A percentile compares a stretch with the other conserved stretches of the same genome.
Conservation (phyloP, 768 basidiomycete species). For the Tephrocybe sp. region DNA sequence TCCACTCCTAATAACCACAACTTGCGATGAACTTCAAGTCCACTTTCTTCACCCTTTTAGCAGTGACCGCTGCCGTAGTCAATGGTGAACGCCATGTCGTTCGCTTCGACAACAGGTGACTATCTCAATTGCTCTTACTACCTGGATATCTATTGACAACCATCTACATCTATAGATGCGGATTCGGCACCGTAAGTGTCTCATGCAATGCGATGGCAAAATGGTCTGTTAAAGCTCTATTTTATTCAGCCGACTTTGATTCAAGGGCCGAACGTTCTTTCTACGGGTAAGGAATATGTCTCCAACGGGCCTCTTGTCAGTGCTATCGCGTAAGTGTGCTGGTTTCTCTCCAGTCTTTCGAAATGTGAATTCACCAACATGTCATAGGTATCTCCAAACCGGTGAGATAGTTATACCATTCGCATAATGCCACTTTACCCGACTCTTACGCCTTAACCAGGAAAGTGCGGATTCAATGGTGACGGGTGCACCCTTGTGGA, state of each 20-base stretch:
- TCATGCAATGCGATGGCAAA: neutral
- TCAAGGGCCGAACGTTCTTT: conserved; percentile 28
- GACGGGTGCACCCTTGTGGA: conserved; percentile 39
- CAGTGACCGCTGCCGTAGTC: conserved; percentile 16
- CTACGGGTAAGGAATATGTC: conserved; percentile 28
- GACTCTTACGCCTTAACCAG: conserved; percentile 12
- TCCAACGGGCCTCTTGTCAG: conserved; percentile 25
- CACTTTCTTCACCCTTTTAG: conserved; percentile 17
- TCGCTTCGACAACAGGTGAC: conserved; percentile 33
- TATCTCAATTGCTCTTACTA: neutral
- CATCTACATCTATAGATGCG: conserved; percentile 22
- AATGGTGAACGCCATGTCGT: conserved; percentile 35
- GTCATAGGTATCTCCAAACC: conserved; percentile 29
- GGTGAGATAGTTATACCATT: conserved; percentile 10
- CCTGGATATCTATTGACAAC: neutral
- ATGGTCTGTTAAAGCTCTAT: neutral
- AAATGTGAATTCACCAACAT: neutral
- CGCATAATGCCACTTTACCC: neutral
- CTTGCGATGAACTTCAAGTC: conserved; percentile 14
- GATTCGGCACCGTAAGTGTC: conserved; percentile 29
- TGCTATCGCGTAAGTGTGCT: conserved; percentile 34
- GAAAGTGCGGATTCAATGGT: conserved; percentile 37
- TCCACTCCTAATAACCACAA: no score
- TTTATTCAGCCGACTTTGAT: conserved; percentile 28
- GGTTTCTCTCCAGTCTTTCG: neutral